Evolutionary conservation across 2,329 filamentous ascomycete genomes (phyloP).

Genomic region (Helicocarpus griseus): DNA sequence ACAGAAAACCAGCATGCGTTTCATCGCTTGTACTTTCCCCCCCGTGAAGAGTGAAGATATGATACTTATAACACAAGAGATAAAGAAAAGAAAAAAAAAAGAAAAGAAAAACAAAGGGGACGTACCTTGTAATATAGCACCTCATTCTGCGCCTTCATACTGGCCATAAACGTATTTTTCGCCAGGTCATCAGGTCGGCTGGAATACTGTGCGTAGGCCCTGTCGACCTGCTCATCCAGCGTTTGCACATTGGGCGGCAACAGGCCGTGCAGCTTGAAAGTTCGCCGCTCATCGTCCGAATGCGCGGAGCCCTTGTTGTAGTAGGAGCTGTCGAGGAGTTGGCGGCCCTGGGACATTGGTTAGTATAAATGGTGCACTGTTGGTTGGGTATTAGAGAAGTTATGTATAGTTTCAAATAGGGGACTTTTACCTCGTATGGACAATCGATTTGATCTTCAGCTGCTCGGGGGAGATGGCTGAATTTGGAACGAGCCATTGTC

Average conservation of each 20-base stretch:
- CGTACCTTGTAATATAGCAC: slow-evolving; percentile 67
- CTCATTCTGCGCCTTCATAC: slow-evolving; percentile 75
- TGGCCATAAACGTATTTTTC: slow-evolving; percentile 83
- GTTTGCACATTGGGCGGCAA: slow-evolving; percentile 64
- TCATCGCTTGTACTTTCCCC: too few relatives aligned
- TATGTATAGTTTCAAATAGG: background rate
- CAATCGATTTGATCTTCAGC: slow-evolving; percentile 22
- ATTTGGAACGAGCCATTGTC: slow-evolving; percentile 14
- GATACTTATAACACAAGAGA: too few relatives aligned
- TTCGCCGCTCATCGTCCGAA: slow-evolving; percentile 54
- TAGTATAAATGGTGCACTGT: too few relatives aligned
- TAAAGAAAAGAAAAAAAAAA: too few relatives aligned
- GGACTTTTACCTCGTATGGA: slow-evolving; percentile 17
- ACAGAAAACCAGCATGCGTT: too few relatives aligned
- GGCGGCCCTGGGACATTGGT: slow-evolving; percentile 29
- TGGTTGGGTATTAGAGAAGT: background rate
- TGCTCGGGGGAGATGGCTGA: slow-evolving; percentile 23
- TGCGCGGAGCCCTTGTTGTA: slow-evolving; percentile 84
- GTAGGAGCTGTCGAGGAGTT: slow-evolving; percentile 54
- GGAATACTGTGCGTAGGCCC: slow-evolving; percentile 73
- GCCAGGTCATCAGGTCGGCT: slow-evolving; percentile 54
- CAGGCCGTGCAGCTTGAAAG: slow-evolving; percentile 63
- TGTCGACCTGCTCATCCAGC: slow-evolving; percentile 63
- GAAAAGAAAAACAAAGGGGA: background rate
- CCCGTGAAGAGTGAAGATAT: too few relatives aligned